Evolutionary conservation across 768 basidiomycete genomes (phyloP).

Genomic region (Leucosporidium scottii): DNA sequence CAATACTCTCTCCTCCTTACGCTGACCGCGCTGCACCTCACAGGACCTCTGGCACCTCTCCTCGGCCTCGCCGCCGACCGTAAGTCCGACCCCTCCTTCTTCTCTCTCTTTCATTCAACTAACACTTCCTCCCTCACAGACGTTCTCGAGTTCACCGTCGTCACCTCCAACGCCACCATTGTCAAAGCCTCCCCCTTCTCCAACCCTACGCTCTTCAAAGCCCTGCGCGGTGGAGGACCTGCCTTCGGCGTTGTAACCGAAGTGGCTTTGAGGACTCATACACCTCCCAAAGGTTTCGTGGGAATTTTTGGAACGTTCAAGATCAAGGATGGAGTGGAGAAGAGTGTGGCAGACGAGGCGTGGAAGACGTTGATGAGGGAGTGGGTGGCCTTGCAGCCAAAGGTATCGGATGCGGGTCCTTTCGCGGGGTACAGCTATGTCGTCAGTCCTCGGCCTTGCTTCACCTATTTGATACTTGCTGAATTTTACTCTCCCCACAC

Average conservation of each 20-base stretch:
- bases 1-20: no score
- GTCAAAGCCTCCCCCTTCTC: neutral
- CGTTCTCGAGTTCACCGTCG: conserved; percentile 21
- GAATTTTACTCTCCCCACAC: neutral
- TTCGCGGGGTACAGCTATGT: conserved; percentile 22
- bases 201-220: conserved; percentile 15
- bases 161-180: neutral
- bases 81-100: neutral
- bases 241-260: conserved; percentile 13
- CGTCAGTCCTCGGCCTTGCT: neutral
- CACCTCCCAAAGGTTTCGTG: conserved; percentile 10
- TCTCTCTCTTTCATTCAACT: neutral
- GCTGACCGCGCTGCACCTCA: no score
- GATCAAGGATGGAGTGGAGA: neutral
- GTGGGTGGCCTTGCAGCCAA: conserved; percentile 13
- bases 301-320: conserved; percentile 13
- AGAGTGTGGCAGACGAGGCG: neutral
- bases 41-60: neutral
- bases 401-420: neutral
- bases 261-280: neutral
- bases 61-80: conserved; percentile 14
- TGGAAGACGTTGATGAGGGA: conserved; percentile 6
- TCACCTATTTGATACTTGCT: neutral
- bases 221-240: conserved; percentile 15
- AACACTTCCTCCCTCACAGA: neutral